Percentiles rank a stretch among this genome's conserved stretches.
phyloP scores from a whole-genome alignment of 2,329 filamentous ascomycete genomes.

The Diaporthe amygdali region DNA sequence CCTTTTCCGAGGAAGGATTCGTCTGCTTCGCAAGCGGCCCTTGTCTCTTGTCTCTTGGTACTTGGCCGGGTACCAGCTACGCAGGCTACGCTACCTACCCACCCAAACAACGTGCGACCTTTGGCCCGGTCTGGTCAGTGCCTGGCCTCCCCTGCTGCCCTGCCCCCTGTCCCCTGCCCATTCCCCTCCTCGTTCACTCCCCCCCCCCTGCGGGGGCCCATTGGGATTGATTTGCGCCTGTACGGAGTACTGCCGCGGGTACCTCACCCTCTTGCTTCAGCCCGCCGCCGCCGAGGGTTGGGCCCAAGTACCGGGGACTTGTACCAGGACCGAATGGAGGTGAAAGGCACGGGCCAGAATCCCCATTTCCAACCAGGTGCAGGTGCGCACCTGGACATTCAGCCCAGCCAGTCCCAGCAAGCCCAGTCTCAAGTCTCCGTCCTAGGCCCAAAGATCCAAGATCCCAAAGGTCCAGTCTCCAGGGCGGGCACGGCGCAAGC shows the following conservation, averaged over 20 bases:
- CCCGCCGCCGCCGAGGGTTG: not conserved
- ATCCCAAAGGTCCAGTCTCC: not conserved
- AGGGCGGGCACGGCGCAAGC: not conserved
- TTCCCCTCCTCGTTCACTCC: not conserved
- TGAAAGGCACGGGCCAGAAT: constrained; percentile 16
- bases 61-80: not conserved
- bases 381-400: not conserved
- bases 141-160: not conserved
- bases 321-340: too few species aligned
- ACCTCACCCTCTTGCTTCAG: not conserved
- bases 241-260: not conserved
- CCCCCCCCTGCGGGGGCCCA: constrained; percentile 3
- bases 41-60: not conserved
- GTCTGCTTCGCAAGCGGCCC: not conserved
- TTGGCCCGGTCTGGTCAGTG: constrained; percentile 11
- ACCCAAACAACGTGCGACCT: constrained; percentile 14
- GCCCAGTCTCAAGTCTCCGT: constrained; percentile 1
- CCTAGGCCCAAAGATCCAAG: not conserved
- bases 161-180: not conserved
- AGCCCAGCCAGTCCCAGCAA: constrained; percentile 1
- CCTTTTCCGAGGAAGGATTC: constrained; percentile 7
- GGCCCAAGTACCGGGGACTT: constrained; percentile 3
- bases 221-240: not conserved
- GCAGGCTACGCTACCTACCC: too few species aligned
- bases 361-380: constrained; percentile 13